A percentile compares a stretch with the other conserved stretches of the same genome.
These are phyloP conservation scores for Neoarthrinium moseri DNA, from an alignment of 2,329 filamentous ascomycete species.

Conservation along the genomic window DNA sequence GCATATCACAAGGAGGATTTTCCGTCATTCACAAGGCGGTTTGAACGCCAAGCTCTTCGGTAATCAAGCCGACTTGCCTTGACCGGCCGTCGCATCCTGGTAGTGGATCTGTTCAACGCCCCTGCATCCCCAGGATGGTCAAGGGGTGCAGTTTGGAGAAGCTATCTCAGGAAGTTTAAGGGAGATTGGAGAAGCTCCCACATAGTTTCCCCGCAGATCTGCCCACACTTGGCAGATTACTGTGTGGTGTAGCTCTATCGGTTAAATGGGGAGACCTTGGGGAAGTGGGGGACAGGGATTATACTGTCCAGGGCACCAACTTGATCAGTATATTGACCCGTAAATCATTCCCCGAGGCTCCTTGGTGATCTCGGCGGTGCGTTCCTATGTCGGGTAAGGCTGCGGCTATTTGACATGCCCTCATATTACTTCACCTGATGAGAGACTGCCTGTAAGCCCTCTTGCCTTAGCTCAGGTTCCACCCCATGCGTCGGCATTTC, in stretches of 20 bases:
- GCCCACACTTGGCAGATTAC: too few relatives aligned
- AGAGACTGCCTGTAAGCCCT: too few relatives aligned
- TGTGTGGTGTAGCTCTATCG: neutral
- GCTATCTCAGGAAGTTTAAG: neutral
- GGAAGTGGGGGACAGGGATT: conserved; percentile 1
- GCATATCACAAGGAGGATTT: neutral
- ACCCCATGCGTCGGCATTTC: neutral
- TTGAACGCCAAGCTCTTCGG: neutral
- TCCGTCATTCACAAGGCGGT: conserved; percentile 1
- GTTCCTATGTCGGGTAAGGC: too few relatives aligned
- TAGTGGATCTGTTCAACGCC: too few relatives aligned
- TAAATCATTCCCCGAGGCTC: too few relatives aligned
- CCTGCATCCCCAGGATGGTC: too few relatives aligned
- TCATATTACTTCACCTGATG: too few relatives aligned
- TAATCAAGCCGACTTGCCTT: neutral
- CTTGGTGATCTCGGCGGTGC: too few relatives aligned
- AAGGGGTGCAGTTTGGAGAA: neutral
- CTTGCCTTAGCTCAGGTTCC: too few relatives aligned
- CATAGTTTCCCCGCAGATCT: neutral
- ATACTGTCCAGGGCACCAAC: too few relatives aligned
- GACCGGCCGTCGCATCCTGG: neutral
- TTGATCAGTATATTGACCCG: too few relatives aligned
- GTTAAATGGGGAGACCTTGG: neutral
- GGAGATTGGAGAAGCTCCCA: neutral
- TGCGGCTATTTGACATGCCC: too few relatives aligned